phyloP scores from a whole-genome alignment of 2,329 filamentous ascomycete species.

The Fusarium sp. region DNA sequence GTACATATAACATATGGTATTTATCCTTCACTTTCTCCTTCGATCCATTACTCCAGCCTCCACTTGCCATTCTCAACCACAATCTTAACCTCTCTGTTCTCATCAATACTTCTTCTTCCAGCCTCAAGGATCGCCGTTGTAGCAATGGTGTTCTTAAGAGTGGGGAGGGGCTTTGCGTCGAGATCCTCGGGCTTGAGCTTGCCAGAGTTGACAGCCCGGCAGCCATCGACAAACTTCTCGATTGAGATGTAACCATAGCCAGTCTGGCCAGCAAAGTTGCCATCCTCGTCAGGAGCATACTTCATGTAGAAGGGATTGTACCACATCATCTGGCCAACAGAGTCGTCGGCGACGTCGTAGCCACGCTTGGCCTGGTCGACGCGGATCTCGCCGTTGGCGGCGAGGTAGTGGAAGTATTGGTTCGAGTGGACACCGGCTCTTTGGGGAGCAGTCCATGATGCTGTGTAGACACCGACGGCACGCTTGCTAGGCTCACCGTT shows the following conservation, averaged over 20 bases:
- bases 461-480: constrained; percentile 91
- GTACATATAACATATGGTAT: constrained; percentile 14
- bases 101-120: constrained; percentile 84
- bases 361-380: constrained; percentile 94
- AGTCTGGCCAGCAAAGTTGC: constrained; percentile 90
- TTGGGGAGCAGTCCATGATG: constrained; percentile 93
- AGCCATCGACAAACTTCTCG: constrained; percentile 95
- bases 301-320: constrained; percentile 97
- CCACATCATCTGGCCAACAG: constrained; percentile 77
- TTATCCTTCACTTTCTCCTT: not conserved
- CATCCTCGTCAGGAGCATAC: constrained; percentile 93
- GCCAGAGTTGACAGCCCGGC: constrained; percentile 80
- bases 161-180: constrained; percentile 84
- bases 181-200: constrained; percentile 78
- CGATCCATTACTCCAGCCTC: constrained; percentile 65
- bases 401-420: constrained; percentile 97
- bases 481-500: constrained; percentile 74
- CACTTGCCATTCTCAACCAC: constrained; percentile 72
- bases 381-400: constrained; percentile 82
- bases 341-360: constrained; percentile 93
- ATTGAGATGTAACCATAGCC: constrained; percentile 95
- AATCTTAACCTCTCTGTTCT: constrained; percentile 82
- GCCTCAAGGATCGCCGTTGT: constrained; percentile 94
- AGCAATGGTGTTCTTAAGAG: constrained; percentile 87
- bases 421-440: constrained; percentile 95